Percentiles rank a stretch among this genome's conserved stretches.
phyloP scores from a whole-genome alignment of 148 eudicot species.

The Rhododendron molle region DNA sequence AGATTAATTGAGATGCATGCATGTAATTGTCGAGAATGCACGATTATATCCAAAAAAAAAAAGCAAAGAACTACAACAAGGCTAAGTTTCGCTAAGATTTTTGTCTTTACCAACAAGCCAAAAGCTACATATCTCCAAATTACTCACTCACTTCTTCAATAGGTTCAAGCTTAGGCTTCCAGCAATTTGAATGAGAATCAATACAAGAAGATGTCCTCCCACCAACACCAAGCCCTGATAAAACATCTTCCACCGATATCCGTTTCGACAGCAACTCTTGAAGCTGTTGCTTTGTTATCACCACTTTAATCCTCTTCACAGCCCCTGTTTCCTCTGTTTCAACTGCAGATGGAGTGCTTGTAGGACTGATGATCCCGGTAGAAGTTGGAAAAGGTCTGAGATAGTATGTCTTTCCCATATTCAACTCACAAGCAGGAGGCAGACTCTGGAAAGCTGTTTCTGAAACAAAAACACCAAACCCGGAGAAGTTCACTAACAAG shows the following conservation, averaged over 20 bases:
- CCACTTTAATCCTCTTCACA: constrained; percentile 53
- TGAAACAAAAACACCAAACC: constrained; percentile 34
- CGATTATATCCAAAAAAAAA: too few species aligned
- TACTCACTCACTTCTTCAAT: constrained; percentile 40
- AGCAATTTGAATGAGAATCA: constrained; percentile 11
- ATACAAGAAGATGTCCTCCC: constrained; percentile 1
- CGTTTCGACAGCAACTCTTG: constrained; percentile 33
- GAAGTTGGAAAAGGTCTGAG: constrained; percentile 24
- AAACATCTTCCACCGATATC: constrained; percentile 23
- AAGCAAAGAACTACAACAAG: not conserved
- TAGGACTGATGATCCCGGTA: not conserved
- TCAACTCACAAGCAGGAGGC: constrained; percentile 36
- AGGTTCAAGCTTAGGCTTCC: constrained; percentile 35
- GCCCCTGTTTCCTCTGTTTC: not conserved
- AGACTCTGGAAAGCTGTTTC: constrained; percentile 37
- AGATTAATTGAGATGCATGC: not conserved
- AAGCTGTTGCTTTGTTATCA: constrained; percentile 62
- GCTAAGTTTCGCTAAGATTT: too few species aligned
- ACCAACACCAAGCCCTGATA: constrained; percentile 5
- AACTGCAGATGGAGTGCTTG: not conserved
- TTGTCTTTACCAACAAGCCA: too few species aligned
- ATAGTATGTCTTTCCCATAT: constrained; percentile 39
- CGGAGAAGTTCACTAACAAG: constrained; percentile 27
- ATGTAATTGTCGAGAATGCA: not conserved
- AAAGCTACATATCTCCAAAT: not conserved